A percentile compares a stretch with the other conserved stretches of the same genome.
Evolutionary conservation across 805 yeast genomes (phyloP).

Genomic region (Yarrowia alimentaria): DNA sequence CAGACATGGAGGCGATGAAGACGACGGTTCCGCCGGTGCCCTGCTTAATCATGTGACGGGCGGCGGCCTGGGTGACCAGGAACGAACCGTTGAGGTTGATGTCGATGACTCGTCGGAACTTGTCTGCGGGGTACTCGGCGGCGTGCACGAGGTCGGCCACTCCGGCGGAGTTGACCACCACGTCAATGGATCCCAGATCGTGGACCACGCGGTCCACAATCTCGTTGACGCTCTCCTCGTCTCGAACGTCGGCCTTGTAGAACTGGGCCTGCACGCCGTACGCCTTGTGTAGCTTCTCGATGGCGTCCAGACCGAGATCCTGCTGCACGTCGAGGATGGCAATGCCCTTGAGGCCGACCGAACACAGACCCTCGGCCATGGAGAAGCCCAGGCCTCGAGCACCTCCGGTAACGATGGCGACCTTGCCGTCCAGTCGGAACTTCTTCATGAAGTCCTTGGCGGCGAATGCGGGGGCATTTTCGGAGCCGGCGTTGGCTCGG

Average conservation of each 20-base stretch:
- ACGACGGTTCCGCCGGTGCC: slow-evolving; percentile 57
- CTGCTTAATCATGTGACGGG: slow-evolving; percentile 61
- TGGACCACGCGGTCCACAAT: slow-evolving; percentile 52
- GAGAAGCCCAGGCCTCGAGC: slow-evolving; percentile 65
- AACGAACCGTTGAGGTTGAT: slow-evolving; percentile 67
- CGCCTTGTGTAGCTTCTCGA: slow-evolving; percentile 51
- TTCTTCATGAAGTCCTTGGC: slow-evolving; percentile 42
- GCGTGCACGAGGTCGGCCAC: slow-evolving; percentile 69
- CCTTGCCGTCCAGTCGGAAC: slow-evolving; percentile 62
- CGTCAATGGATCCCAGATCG: slow-evolving; percentile 55
- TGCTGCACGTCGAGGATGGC: slow-evolving; percentile 54
- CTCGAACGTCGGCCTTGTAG: slow-evolving; percentile 64
- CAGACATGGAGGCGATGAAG: slow-evolving; percentile 70
- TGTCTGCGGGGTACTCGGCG: slow-evolving; percentile 62
- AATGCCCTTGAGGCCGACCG: slow-evolving; percentile 54
- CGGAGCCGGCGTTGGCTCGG: slow-evolving; percentile 39
- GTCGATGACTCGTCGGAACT: slow-evolving; percentile 62
- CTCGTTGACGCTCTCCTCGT: slow-evolving; percentile 48
- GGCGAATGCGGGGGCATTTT: slow-evolving; percentile 38
- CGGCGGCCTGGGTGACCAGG: slow-evolving; percentile 63
- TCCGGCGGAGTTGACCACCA: slow-evolving; percentile 64
- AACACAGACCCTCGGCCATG: slow-evolving; percentile 60
- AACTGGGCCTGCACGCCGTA: slow-evolving; percentile 59
- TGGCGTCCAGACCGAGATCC: slow-evolving; percentile 62
- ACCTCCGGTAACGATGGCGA: slow-evolving; percentile 60